Conservation (phyloP, 371 early-diverging fungal genomes). For the Mucor irregularis region DNA sequence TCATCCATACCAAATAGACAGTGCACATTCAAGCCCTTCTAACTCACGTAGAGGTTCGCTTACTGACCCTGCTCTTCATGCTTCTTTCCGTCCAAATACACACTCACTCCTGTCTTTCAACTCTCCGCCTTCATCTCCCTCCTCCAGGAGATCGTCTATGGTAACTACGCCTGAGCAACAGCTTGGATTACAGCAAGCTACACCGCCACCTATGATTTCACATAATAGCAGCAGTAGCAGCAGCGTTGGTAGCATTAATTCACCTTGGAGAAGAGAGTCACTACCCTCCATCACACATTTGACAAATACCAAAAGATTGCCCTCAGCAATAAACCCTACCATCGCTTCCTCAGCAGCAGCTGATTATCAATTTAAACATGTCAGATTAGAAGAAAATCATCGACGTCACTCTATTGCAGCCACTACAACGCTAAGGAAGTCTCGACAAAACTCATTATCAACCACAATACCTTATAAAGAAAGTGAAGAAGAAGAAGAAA, state of each 20-base stretch:
- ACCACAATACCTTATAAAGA: neutral
- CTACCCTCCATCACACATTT: constrained; percentile 41
- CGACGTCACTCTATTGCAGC: constrained; percentile 20
- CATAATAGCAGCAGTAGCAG: too few relatives aligned
- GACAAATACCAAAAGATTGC: constrained; percentile 27
- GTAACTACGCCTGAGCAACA: constrained; percentile 10
- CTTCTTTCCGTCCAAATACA: constrained; percentile 13
- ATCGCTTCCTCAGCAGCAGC: neutral
- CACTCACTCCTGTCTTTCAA: constrained; percentile 15
- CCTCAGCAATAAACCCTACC: too few relatives aligned
- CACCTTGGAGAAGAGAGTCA: constrained; percentile 38
- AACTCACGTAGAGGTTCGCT: constrained; percentile 36
- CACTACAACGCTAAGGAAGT: neutral
- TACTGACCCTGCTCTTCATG: constrained; percentile 30
- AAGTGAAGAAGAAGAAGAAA: neutral
- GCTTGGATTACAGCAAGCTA: constrained; percentile 5
- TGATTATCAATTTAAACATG: constrained; percentile 7
- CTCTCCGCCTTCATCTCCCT: constrained; percentile 38
- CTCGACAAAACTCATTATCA: constrained; percentile 3
- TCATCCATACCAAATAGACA: constrained; percentile 14
- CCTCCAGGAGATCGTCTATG: constrained; percentile 27
- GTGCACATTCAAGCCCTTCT: constrained; percentile 20
- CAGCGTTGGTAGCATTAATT: too few relatives aligned
- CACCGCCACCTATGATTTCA: constrained; percentile 13
- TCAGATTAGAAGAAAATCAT: constrained; percentile 6